Percentiles rank a stretch among this genome's conserved stretches.
Conservation (phyloP, 2,329 filamentous ascomycete species). For the Ceratocystis diversiconidia region DNA sequence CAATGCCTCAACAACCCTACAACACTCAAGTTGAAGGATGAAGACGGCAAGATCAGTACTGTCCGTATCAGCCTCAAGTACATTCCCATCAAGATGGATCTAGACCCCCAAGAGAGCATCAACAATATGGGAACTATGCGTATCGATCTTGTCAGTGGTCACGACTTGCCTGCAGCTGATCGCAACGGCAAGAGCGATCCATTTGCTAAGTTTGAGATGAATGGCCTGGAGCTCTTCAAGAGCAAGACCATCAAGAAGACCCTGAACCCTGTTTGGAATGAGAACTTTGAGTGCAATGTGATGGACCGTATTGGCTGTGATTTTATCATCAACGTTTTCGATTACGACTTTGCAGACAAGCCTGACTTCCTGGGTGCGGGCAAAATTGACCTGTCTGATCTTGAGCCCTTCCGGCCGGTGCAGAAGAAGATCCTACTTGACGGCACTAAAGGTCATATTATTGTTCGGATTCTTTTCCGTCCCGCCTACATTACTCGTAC, state of each 20-base stretch:
- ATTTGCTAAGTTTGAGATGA: conserved; percentile 87
- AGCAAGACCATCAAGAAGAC: conserved; percentile 96
- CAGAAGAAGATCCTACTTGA: conserved; percentile 65
- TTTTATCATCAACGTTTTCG: conserved; percentile 71
- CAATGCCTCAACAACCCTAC: conserved; percentile 87
- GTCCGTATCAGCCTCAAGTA: conserved; percentile 90
- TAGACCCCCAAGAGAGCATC: conserved; percentile 91
- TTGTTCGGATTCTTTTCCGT: conserved; percentile 78
- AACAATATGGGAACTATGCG: conserved; percentile 96
- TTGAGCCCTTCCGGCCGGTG: conserved; percentile 74
- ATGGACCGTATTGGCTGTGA: conserved; percentile 73
- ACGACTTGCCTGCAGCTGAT: conserved; percentile 82
- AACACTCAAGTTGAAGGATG: conserved; percentile 61
- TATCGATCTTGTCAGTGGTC: conserved; percentile 79
- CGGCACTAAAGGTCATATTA: conserved; percentile 74
- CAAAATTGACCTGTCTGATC: conserved; percentile 56
- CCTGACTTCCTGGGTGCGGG: conserved; percentile 77
- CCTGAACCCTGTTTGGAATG: conserved; percentile 86
- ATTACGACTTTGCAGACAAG: conserved; percentile 95
- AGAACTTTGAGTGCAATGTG: conserved; percentile 75
- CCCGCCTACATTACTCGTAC: conserved; percentile 79
- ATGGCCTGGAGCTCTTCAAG: conserved; percentile 83
- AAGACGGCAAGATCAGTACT: conserved; percentile 60
- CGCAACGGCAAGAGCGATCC: conserved; percentile 95
- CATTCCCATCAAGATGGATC: conserved; percentile 81